Conservation (phyloP, 2,329 filamentous ascomycete species). For the Fusarium keratoplasticum region DNA sequence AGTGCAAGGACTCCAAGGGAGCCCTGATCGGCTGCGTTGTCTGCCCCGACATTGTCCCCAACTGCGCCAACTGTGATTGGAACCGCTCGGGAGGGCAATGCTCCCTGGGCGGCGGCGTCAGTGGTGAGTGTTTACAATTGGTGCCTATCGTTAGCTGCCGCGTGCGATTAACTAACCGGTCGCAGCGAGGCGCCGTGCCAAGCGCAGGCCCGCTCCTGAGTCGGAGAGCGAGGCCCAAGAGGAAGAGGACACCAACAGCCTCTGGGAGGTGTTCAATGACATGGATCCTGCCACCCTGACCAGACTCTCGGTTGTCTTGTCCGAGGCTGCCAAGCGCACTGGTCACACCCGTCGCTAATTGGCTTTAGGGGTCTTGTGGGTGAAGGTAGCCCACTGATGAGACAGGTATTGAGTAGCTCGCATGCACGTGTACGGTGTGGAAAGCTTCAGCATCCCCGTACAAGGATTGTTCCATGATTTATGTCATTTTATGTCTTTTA, state of each 20-base stretch:
- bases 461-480: background rate
- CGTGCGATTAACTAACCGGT: background rate
- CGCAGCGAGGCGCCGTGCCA: background rate
- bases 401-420: background rate
- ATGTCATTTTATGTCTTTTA: background rate
- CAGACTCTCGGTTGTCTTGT: background rate
- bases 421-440: background rate
- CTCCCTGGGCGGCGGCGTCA: background rate
- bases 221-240: background rate
- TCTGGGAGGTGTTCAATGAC: background rate
- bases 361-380: background rate
- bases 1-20: background rate
- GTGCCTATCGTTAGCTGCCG: background rate
- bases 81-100: background rate
- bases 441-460: background rate
- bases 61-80: slow-evolving; percentile 3
- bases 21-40: background rate
- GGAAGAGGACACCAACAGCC: background rate
- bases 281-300: background rate
- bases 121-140: background rate
- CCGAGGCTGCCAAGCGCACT: background rate
- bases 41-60: background rate
- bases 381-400: background rate
- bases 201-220: background rate
- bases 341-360: background rate